Conservation (phyloP, 768 basidiomycete species). For the Russula sp. region DNA sequence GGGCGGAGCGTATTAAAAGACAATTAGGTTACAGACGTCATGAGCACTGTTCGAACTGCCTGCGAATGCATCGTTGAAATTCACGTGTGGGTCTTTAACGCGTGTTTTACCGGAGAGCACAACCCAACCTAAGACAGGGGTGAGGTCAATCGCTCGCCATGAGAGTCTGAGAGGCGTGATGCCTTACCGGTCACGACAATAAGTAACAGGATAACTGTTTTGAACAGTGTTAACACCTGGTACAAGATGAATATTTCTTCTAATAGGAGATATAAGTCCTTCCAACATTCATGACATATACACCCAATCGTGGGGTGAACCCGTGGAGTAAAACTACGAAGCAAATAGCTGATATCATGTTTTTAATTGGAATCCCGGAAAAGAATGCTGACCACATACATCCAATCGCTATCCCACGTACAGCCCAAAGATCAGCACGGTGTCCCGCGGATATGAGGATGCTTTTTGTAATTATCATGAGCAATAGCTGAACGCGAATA, state of each 20-base stretch:
- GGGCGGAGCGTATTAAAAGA: neutral
- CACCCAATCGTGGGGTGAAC: constrained; percentile 47
- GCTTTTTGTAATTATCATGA: constrained; percentile 33
- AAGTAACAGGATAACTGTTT: constrained; percentile 52
- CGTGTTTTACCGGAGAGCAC: constrained; percentile 58
- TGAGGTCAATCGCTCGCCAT: neutral
- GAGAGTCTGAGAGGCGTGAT: neutral
- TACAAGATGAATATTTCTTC: neutral
- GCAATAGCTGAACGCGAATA: too few relatives aligned
- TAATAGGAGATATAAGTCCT: neutral
- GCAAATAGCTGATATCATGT: constrained; percentile 42
- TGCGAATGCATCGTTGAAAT: constrained; percentile 56
- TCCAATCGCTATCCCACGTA: constrained; percentile 57
- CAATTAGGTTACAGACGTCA: constrained; percentile 36
- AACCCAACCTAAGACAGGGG: constrained; percentile 45
- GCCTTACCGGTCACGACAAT: constrained; percentile 48
- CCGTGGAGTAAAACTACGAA: constrained; percentile 54
- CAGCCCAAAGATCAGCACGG: constrained; percentile 45
- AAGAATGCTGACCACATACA: constrained; percentile 36
- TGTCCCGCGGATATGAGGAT: constrained; percentile 49
- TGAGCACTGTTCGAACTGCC: constrained; percentile 54
- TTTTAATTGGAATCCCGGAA: neutral
- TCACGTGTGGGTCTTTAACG: constrained; percentile 54
- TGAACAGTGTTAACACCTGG: constrained; percentile 53
- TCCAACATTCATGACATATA: constrained; percentile 53